Evolutionary conservation across 2,329 filamentous ascomycete genomes (phyloP).

Genomic region (Clonostachys chloroleuca): DNA sequence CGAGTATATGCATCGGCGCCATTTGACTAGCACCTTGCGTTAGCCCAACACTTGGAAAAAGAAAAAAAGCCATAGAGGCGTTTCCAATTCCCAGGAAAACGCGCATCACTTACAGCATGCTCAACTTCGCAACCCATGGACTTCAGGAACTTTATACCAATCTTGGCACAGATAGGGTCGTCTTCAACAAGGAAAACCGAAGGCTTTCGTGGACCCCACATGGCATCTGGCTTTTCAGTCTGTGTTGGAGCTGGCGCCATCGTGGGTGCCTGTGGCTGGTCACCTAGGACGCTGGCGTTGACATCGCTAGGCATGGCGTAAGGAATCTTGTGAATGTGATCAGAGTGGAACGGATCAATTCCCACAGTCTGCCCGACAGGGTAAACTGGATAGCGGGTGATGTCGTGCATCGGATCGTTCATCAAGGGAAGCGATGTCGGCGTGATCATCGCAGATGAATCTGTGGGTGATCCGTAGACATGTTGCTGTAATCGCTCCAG

Average conservation of each 20-base stretch:
- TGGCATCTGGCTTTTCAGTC: slow-evolving; percentile 28
- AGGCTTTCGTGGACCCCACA: slow-evolving; percentile 62
- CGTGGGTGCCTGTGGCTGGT: slow-evolving; percentile 31
- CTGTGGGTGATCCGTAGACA: slow-evolving; percentile 48
- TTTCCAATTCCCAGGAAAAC: not conserved
- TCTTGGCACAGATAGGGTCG: slow-evolving; percentile 62
- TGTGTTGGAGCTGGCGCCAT: slow-evolving; percentile 10
- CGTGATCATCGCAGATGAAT: slow-evolving; percentile 40
- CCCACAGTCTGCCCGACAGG: slow-evolving; percentile 87
- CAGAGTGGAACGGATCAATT: slow-evolving; percentile 90
- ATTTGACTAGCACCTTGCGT: slow-evolving; percentile 42
- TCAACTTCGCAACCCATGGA: slow-evolving; percentile 65
- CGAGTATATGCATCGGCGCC: slow-evolving; percentile 90
- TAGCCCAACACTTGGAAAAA: slow-evolving; percentile 5
- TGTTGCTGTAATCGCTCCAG: slow-evolving; percentile 48
- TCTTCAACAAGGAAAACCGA: slow-evolving; percentile 89
- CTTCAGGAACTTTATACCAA: slow-evolving; percentile 63
- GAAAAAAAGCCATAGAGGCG: not conserved
- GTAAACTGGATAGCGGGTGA: slow-evolving; percentile 68
- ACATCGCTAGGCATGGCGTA: slow-evolving; percentile 67
- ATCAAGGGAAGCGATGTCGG: slow-evolving; percentile 39
- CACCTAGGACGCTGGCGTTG: slow-evolving; percentile 24
- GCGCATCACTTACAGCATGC: slow-evolving; percentile 49
- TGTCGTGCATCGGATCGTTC: slow-evolving; percentile 51
- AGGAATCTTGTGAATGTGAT: slow-evolving; percentile 91